Evolutionary conservation across 2,329 filamentous ascomycete species (phyloP).

Genomic region (Phyllosticta citriasiana): DNA sequence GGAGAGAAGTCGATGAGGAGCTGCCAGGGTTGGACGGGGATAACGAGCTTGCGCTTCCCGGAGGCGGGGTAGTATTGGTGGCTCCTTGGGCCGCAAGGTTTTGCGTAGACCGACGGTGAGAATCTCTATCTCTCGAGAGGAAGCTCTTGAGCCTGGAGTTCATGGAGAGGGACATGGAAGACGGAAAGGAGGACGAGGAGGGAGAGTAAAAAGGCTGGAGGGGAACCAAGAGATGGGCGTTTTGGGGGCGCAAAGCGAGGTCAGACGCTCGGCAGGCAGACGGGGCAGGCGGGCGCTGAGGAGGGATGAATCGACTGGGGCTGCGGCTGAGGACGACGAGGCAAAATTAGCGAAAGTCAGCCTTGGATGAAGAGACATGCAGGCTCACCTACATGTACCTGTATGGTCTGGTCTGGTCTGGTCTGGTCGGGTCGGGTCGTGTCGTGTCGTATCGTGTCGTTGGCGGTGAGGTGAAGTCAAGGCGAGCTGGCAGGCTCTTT

Average conservation of each 20-base stretch:
- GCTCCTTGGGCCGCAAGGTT: slow-evolving; percentile 28
- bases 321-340: slow-evolving; percentile 10
- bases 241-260: slow-evolving; percentile 1
- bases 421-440: not conserved
- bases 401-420: not conserved
- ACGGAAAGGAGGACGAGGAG: slow-evolving; percentile 16
- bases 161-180: slow-evolving; percentile 19
- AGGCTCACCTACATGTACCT: not conserved
- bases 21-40: slow-evolving; percentile 30
- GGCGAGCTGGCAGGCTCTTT: too few relatives aligned
- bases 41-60: slow-evolving; percentile 23
- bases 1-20: slow-evolving; percentile 25
- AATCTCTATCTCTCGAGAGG: slow-evolving; percentile 46
- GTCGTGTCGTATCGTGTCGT: not conserved
- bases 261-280: slow-evolving; percentile 6
- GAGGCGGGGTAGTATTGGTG: slow-evolving; percentile 30
- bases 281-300: not conserved
- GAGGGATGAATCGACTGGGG: not conserved
- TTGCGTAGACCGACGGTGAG: slow-evolving; percentile 63
- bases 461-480: not conserved
- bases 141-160: slow-evolving; percentile 71
- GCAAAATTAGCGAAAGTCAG: slow-evolving; percentile 10
- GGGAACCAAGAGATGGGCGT: slow-evolving; percentile 3
- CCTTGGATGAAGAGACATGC: slow-evolving; percentile 1
- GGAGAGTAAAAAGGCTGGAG: slow-evolving; percentile 4